Conservation (phyloP, 495 filamentous ascomycete genomes). For the Aspergillus nanangensis region DNA sequence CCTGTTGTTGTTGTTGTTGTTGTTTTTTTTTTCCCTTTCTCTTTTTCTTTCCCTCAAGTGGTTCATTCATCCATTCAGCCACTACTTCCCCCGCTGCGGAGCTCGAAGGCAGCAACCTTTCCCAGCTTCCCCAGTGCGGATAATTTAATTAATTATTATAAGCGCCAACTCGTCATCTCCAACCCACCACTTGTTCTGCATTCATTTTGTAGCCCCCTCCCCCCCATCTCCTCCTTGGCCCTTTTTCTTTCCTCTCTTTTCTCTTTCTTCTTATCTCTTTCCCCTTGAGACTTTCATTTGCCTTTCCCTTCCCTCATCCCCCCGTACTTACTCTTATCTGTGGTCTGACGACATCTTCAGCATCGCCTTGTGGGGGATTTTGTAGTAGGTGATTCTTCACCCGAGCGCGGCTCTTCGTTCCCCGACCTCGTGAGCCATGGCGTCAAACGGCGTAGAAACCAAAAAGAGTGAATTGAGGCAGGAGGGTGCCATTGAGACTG, state of each 20-base stretch:
- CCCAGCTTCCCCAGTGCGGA: neutral
- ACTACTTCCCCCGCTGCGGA: conserved; percentile 19
- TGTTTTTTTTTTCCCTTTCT: no score
- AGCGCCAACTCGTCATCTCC: conserved; percentile 10
- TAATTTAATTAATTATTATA: neutral
- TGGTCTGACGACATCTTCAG: conserved; percentile 2
- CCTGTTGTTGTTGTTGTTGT: no score
- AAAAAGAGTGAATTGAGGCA: conserved; percentile 62
- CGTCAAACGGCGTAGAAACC: conserved; percentile 30
- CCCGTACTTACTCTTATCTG: neutral
- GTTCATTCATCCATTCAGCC: conserved; percentile 7
- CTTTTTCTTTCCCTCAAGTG: conserved; percentile 3
- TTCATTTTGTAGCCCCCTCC: conserved; percentile 1
- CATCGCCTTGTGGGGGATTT: conserved; percentile 9
- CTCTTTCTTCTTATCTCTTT: neutral
- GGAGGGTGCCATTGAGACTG: conserved; percentile 66
- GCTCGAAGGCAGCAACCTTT: conserved; percentile 16
- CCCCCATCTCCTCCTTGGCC: no score
- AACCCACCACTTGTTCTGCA: neutral
- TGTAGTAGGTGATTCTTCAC: conserved; percentile 13
- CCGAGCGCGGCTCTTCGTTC: conserved; percentile 12
- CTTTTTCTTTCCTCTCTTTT: conserved; percentile 2
- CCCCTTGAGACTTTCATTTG: neutral
- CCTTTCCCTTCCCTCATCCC: neutral
- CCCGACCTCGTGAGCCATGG: conserved; percentile 28